These are phyloP conservation scores for Stromatinia cepivora DNA, from an alignment of 2,329 filamentous ascomycete species.

Conservation along the genomic window DNA sequence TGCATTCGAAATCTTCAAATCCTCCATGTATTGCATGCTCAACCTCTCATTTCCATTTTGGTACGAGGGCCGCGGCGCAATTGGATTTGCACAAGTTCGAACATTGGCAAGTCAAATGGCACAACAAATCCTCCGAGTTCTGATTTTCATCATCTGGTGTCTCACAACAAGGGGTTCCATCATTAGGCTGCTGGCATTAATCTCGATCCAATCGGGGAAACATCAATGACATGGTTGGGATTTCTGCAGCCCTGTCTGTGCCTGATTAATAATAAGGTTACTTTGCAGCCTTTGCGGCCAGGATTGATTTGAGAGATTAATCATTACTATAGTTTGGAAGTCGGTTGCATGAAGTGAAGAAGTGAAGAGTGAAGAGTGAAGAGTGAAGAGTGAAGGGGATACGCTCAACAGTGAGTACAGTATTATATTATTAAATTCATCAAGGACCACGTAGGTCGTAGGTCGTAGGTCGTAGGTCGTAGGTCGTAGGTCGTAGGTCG, in stretches of 20 bases:
- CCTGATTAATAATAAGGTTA: neutral
- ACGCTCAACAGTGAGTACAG: too few species aligned
- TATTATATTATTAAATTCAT: neutral
- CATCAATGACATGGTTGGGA: neutral
- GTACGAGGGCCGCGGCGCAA: neutral
- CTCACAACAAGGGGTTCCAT: neutral
- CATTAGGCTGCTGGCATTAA: neutral
- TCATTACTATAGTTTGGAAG: too few species aligned
- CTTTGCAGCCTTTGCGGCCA: neutral
- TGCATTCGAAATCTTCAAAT: neutral
- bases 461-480: too few species aligned
- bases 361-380: neutral
- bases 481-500: too few species aligned
- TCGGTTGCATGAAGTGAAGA: neutral
- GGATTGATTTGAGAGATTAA: neutral
- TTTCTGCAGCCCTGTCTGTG: slow-evolving; percentile 9
- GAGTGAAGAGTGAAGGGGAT: neutral
- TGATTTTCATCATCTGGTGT: neutral
- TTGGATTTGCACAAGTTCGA: neutral
- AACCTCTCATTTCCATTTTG: neutral
- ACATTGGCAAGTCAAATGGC: neutral
- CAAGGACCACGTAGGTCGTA: slow-evolving; percentile 10
- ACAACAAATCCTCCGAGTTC: neutral
- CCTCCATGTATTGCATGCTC: neutral
- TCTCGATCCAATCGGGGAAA: slow-evolving; percentile 1